phyloP scores from a whole-genome alignment of 2,329 filamentous ascomycete species.

The Raffaelea arxii region DNA sequence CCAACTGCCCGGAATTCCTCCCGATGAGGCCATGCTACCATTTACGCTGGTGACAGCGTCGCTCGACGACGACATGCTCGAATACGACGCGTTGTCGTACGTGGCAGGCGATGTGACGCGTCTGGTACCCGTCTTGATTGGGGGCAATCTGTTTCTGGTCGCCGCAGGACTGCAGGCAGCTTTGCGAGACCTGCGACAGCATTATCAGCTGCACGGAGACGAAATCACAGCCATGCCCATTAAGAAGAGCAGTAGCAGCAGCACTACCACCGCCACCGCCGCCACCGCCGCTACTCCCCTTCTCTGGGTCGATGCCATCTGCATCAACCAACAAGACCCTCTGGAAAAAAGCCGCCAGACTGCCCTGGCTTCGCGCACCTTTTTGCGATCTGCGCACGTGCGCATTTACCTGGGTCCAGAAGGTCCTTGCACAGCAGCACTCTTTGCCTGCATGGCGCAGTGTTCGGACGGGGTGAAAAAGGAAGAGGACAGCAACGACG shows the following conservation, averaged over 20 bases:
- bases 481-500: neutral
- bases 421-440: neutral
- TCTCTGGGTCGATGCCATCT: constrained; percentile 7
- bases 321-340: constrained; percentile 6
- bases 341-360: constrained; percentile 1
- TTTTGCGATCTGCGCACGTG: neutral
- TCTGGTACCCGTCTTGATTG: neutral
- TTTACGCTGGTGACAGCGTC: neutral
- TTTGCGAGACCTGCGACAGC: neutral
- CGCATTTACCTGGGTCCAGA: constrained; percentile 1
- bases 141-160: neutral
- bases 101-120: constrained; percentile 3
- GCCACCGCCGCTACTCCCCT: neutral
- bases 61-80: neutral
- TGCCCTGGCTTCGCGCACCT: neutral
- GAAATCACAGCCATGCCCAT: neutral
- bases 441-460: neutral
- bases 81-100: constrained; percentile 6
- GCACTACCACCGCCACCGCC: no score
- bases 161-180: constrained; percentile 3
- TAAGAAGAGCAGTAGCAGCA: neutral
- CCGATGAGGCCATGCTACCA: neutral
- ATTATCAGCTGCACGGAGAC: neutral
- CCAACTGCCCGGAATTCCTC: no score
- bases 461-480: neutral